Base-by-base conservation (phyloP, 192 early-diverging fungal species). In the Thamnidium elegans region DNA sequence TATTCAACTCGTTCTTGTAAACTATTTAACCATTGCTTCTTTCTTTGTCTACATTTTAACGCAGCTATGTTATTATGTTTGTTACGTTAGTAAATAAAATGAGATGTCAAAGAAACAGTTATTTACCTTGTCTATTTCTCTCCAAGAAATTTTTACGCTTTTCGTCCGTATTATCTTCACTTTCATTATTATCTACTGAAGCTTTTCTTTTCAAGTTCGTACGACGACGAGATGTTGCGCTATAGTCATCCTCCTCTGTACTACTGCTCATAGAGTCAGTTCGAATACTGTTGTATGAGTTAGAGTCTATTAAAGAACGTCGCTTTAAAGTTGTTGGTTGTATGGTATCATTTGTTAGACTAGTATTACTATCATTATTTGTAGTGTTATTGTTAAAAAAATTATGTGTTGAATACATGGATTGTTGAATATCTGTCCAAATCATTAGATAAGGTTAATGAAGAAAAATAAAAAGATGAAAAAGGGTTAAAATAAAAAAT, bases 31-130 rank as follows among this genome's bases (percentile, higher is more conserved):
- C 92, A 94, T 69, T 90, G 81, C 77, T 96, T 96, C 75, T 96
- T 96, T 67, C 92, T 90, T 63, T 92, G 92, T 10, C 94, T 84
- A 66, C 94, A 94, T 80, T 96, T 96, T 15, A 90, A 76, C 0
- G 94, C 94, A 44, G 94, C 94, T 78, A 43, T 13, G 1, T 10
- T 60, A 45, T 21, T 10, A 39, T 39, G 36, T 39, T 39, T 9
- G 36, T 34, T 36, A 46, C 23, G n/a, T 30, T 68, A 61, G 58
- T 32, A 50, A 39, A 43, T 13, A 50, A 58, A 23, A 45, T 42
- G 9, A 20, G 21, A 59, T 36, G 46, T 32, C 11, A 7, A 45
- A 45, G 3, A 20, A 50, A 46, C 3, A 31, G 34, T 46, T 32
- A 17, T 36, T 56, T 78, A 88, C 86, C 86, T 83, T 91, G 87